Conservation (phyloP, 441 rosid species). For the Sinapis alba region DNA sequence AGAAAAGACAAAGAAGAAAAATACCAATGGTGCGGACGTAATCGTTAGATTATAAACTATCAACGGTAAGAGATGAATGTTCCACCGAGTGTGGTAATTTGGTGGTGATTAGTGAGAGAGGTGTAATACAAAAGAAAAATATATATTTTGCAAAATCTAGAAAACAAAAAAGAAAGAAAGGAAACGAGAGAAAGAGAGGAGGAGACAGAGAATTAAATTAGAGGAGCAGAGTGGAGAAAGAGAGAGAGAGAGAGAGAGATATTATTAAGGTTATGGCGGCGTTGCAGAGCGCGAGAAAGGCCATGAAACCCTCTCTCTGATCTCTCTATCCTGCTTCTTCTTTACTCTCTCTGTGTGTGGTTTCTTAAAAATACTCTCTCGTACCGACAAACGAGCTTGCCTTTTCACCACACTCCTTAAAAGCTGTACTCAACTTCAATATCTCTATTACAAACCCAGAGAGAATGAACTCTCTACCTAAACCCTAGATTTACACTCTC, state of each 20-base stretch:
- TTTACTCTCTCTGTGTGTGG: constrained; percentile 19
- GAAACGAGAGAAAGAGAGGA: constrained; percentile 25
- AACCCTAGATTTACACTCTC: constrained; percentile 28
- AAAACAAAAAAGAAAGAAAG: constrained; percentile 29
- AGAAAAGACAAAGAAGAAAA: neutral
- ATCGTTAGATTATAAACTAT: constrained; percentile 17
- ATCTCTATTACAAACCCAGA: constrained; percentile 28
- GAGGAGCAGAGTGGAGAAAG: constrained; percentile 29
- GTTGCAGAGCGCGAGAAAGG: constrained; percentile 47
- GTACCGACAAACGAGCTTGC: constrained; percentile 40
- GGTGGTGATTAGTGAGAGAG: neutral
- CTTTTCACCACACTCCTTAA: constrained; percentile 14
- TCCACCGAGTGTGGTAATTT: constrained; percentile 45
- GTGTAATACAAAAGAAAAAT: neutral
- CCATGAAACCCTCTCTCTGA: constrained; percentile 33
- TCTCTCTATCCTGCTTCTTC: constrained; percentile 17
- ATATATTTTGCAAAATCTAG: constrained; percentile 12
- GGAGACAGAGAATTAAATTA: constrained; percentile 43
- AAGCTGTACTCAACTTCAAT: constrained; percentile 30
- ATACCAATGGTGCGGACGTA: neutral
- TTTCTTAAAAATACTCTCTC: constrained; percentile 23
- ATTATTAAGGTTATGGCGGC: constrained; percentile 46
- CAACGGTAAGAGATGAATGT: constrained; percentile 48
- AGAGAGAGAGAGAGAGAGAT: constrained; percentile 25
- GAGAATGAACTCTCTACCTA: constrained; percentile 24